A percentile compares a stretch with the other conserved stretches of the same genome.
Conservation (phyloP, 2,329 filamentous ascomycete species). For the Falciphora oryzae region DNA sequence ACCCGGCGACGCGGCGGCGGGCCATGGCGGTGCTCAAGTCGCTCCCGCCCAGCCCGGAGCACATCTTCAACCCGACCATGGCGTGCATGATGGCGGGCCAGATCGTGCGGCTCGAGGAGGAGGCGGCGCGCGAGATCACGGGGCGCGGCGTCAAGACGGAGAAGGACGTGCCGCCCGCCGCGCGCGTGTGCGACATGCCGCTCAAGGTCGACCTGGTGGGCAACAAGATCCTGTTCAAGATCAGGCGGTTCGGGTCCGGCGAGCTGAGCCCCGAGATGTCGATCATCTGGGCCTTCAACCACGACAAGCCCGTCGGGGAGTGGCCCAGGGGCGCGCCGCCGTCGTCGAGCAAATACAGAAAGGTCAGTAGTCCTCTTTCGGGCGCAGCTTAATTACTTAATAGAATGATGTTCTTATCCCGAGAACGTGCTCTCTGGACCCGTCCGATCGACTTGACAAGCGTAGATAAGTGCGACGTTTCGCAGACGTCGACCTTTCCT, state of each 20-base stretch:
- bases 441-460: too few species aligned
- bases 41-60: neutral
- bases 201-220: neutral
- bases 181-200: neutral
- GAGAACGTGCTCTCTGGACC: too few species aligned
- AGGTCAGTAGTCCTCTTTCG: neutral
- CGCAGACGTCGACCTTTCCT: too few species aligned
- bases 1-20: conserved; percentile 3
- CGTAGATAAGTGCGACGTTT: too few species aligned
- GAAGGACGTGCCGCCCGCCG: neutral
- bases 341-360: neutral
- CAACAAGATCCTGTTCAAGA: neutral
- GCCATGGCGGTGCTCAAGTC: conserved; percentile 3
- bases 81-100: neutral
- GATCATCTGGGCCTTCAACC: neutral
- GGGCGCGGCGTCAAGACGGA: neutral
- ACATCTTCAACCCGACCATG: neutral
- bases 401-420: too few species aligned
- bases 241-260: neutral
- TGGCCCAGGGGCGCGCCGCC: neutral
- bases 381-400: neutral
- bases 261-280: neutral
- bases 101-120: neutral
- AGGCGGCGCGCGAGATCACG: neutral
- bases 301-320: neutral